Evolutionary conservation across 2,329 filamentous ascomycete species (phyloP).

Genomic region (Akanthomyces uredinophilus): DNA sequence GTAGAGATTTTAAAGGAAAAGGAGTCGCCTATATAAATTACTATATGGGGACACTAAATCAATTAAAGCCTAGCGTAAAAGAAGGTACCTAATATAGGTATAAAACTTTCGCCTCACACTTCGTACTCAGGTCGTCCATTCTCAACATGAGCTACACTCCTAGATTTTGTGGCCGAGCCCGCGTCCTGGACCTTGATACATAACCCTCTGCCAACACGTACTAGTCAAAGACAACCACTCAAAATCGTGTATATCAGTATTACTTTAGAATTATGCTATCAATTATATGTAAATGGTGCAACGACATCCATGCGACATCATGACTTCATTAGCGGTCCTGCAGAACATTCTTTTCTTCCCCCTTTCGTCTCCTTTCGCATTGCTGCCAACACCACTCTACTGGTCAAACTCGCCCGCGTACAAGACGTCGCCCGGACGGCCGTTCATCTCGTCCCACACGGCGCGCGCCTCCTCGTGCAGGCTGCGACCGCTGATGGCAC

Average conservation of each 20-base stretch:
- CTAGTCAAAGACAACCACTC: too few relatives aligned
- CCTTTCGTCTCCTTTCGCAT: constrained; percentile 25
- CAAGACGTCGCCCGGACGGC: constrained; percentile 35
- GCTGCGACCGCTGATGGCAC: constrained; percentile 22
- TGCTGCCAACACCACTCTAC: neutral
- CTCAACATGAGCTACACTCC: too few relatives aligned
- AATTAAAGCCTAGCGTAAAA: too few relatives aligned
- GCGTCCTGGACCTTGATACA: too few relatives aligned
- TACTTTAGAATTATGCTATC: neutral
- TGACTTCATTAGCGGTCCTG: neutral
- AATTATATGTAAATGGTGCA: neutral
- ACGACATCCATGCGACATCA: neutral
- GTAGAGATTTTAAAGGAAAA: too few relatives aligned
- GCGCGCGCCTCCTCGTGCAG: constrained; percentile 32
- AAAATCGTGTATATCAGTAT: neutral
- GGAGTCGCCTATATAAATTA: too few relatives aligned
- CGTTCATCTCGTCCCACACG: constrained; percentile 44
- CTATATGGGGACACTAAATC: too few relatives aligned
- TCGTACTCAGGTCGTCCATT: too few relatives aligned
- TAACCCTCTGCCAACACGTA: neutral
- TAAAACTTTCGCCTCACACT: too few relatives aligned
- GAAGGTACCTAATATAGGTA: too few relatives aligned
- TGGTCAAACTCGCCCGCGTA: constrained; percentile 40
- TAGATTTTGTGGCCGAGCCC: too few relatives aligned
- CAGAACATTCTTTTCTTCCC: neutral